Evolutionary conservation across 805 yeast genomes (phyloP), one percentile per base, ranked within the genome.

Genomic region (Saccharomycopsis oosterbeekiorum): DNA sequence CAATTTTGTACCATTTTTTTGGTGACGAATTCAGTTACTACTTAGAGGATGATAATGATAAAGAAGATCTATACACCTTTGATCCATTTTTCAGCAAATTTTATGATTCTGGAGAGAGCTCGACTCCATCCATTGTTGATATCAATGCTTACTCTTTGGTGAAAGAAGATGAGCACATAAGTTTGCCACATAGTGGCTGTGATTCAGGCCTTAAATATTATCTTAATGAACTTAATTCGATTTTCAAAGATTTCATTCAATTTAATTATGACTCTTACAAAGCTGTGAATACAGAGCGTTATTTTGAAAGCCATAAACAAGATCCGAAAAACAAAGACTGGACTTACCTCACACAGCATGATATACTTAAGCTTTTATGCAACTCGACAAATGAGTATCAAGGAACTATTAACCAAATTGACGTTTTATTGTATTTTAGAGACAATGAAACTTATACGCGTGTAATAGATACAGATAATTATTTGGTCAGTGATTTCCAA

Each of bases 1-100:
- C 81, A 1, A 66, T 82, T 43, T 62, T 81, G 12, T 76, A 78
- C 57, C 79, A 79, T 59, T 69, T 80, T 8, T 80, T 80, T 67
- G 69, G 67, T 17, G 70, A 74, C 10, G 85, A 82, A 59, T 64
- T 76, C 57, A 68, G 69, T n/a, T 47, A 47, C 21, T 47, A 47
- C 15, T 47, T 47, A 14, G 29, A 21, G 15, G n/a, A 47, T 11
- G 24, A 21, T 11, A 11, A 21, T 47, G 21, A 47, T 14, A 24
- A 21, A n/a, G 50, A 42, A 26, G 15, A 47, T 47, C 53, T 47
- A 11, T 47, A 47, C 34, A 47, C 53, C 4, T 26, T 47, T 47
- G 53, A 47, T 21, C 34, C 53, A 6, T 47, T 47, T 47, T 47
- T 47, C n/a, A 15, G 21, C 3, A 47, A 47, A 14, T 47, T 47